Evolutionary conservation across 257 asterid species (phyloP).

Genomic region (Agastache rugosa): DNA sequence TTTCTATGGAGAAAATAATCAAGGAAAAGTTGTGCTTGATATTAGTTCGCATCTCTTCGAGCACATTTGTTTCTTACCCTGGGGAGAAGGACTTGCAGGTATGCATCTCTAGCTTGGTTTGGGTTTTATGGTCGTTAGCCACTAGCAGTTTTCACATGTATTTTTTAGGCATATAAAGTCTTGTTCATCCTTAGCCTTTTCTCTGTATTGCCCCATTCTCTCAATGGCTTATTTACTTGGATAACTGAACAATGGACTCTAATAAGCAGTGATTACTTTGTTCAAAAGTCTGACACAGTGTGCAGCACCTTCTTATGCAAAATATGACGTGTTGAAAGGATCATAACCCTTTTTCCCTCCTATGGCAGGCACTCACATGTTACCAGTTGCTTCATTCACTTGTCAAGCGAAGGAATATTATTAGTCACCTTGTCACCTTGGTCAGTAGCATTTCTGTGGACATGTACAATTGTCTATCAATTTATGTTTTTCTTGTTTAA

Average conservation of each 20-base stretch:
- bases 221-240: slow-evolving; percentile 9
- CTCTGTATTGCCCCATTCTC: not conserved
- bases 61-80: slow-evolving; percentile 81
- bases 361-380: slow-evolving; percentile 80
- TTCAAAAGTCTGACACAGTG: slow-evolving; percentile 2
- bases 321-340: slow-evolving; percentile 30
- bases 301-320: slow-evolving; percentile 19
- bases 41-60: slow-evolving; percentile 70
- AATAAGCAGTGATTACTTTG: not conserved
- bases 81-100: slow-evolving; percentile 98
- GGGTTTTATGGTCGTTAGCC: slow-evolving; percentile 3
- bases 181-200: not conserved
- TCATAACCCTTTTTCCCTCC: slow-evolving; percentile 24
- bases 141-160: slow-evolving; percentile 1
- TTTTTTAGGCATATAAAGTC: slow-evolving; percentile 22
- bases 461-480: slow-evolving; percentile 15
- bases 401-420: slow-evolving; percentile 74
- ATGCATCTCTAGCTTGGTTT: slow-evolving; percentile 31
- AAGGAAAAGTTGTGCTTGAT: slow-evolving; percentile 84
- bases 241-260: slow-evolving; percentile 12
- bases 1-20: slow-evolving; percentile 76
- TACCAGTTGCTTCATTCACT: slow-evolving; percentile 92
- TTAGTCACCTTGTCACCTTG: slow-evolving; percentile 74
- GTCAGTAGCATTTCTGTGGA: slow-evolving; percentile 55
- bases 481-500: slow-evolving; percentile 2